Evolutionary conservation across 2,329 filamentous ascomycete genomes (phyloP).

Genomic region (Podosphaera aphanis): DNA sequence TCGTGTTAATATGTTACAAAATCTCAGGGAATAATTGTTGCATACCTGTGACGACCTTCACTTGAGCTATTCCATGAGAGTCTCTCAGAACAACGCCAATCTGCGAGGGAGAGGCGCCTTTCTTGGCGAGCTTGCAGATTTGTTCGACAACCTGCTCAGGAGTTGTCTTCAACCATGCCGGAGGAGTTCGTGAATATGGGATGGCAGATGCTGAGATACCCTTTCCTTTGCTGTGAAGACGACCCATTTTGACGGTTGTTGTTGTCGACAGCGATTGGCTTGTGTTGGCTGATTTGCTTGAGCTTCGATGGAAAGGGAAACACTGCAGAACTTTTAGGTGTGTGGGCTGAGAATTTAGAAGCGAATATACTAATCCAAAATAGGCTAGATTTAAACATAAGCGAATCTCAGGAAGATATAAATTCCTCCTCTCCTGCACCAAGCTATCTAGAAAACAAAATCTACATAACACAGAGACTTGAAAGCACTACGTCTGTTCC

Average conservation of each 20-base stretch:
- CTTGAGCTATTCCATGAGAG: slow-evolving; percentile 92
- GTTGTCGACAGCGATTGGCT: no score
- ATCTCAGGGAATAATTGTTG: slow-evolving; percentile 5
- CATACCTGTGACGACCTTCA: slow-evolving; percentile 91
- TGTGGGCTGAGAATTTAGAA: neutral
- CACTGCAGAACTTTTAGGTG: neutral
- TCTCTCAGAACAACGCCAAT: slow-evolving; percentile 98
- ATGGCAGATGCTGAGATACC: slow-evolving; percentile 89
- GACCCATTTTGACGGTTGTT: slow-evolving; percentile 39
- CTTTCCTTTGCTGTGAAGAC: slow-evolving; percentile 99
- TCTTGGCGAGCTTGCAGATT: slow-evolving; percentile 97
- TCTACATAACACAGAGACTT: no score
- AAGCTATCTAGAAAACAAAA: no score
- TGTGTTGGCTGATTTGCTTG: no score
- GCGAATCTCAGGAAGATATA: no score
- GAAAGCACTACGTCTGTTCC: no score
- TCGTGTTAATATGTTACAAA: slow-evolving; percentile 14
- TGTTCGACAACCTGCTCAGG: slow-evolving; percentile 96
- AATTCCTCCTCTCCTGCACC: no score
- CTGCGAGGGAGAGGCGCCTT: slow-evolving; percentile 95
- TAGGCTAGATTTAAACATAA: neutral
- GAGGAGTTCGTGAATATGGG: slow-evolving; percentile 84
- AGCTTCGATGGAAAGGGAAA: neutral
- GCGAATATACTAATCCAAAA: neutral
- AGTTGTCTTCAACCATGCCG: slow-evolving; percentile 96